A percentile compares a stretch with the other conserved stretches of the same genome.
Evolutionary conservation across 208 protist species (phyloP).

Genomic region (Trypanosoma cruzi): DNA sequence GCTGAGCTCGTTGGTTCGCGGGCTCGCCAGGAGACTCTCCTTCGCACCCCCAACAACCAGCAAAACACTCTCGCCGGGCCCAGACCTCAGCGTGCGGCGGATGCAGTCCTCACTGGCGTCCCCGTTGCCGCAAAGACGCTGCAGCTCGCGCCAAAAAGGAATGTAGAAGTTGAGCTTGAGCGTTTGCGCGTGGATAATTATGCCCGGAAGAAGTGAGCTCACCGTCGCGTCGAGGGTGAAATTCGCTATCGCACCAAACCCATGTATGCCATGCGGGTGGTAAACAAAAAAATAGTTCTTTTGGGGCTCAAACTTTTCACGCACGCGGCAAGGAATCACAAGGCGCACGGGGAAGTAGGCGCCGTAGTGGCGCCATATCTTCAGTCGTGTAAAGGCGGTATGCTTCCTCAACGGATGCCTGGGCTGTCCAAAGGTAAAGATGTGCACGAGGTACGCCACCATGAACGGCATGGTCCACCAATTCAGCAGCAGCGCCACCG

Average conservation of each 20-base stretch:
- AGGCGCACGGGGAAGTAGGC: conserved; percentile 90
- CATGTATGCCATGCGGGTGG: conserved; percentile 90
- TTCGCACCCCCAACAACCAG: conserved; percentile 84
- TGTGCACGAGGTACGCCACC: conserved; percentile 68
- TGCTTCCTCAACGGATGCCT: conserved; percentile 44
- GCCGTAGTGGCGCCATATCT: conserved; percentile 63
- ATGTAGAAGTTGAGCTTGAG: conserved; percentile 87
- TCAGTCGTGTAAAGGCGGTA: conserved; percentile 24
- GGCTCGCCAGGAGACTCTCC: conserved; percentile 72
- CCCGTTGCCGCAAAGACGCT: conserved; percentile 58
- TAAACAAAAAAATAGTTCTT: conserved; percentile 90
- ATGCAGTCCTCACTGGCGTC: conserved; percentile 83
- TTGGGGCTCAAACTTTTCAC: conserved; percentile 40
- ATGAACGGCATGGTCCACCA: conserved; percentile 55
- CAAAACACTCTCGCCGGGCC: conserved; percentile 78
- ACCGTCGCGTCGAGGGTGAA: conserved; percentile 57
- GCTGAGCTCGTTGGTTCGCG: conserved; percentile 73
- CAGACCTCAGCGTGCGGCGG: conserved; percentile 61
- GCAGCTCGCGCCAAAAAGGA: conserved; percentile 86
- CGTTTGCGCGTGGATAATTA: conserved; percentile 79
- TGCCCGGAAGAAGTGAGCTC: conserved; percentile 54
- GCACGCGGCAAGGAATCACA: conserved; percentile 50
- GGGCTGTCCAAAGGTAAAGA: conserved; percentile 56
- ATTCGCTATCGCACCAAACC: conserved; percentile 84
- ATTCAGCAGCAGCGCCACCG: conserved; percentile 35